phyloP scores from a whole-genome alignment of 768 basidiomycete species.

The Mycena galopus region DNA sequence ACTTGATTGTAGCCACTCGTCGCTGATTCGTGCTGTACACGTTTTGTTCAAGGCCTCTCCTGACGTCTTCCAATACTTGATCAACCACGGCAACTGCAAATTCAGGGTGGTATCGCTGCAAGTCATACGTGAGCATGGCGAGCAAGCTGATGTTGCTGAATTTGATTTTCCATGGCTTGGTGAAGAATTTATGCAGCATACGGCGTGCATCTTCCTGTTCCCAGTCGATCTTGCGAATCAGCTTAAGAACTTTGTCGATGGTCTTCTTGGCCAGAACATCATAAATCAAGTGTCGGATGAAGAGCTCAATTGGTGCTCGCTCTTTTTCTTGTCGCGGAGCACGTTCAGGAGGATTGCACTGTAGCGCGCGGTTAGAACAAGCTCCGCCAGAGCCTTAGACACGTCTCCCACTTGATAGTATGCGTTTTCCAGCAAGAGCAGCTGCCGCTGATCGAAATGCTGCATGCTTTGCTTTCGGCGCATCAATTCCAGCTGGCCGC shows the following conservation, averaged over 20 bases:
- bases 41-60: slow-evolving; percentile 93
- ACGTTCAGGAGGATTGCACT: slow-evolving; percentile 98
- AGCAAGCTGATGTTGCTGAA: slow-evolving; percentile 90
- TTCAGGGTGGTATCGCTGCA: slow-evolving; percentile 92
- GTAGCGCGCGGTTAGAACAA: background rate
- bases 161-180: slow-evolving; percentile 99
- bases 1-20: slow-evolving; percentile 91
- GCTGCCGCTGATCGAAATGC: slow-evolving; percentile 92
- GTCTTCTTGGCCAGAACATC: slow-evolving; percentile 94
- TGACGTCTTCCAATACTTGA: slow-evolving; percentile 93
- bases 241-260: slow-evolving; percentile 95
- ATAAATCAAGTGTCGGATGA: slow-evolving; percentile 94
- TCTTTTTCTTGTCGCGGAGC: slow-evolving; percentile 88
- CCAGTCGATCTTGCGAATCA: slow-evolving; percentile 96
- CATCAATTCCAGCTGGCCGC: slow-evolving; percentile 88
- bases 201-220: slow-evolving; percentile 75
- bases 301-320: slow-evolving; percentile 89
- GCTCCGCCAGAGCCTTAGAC: background rate
- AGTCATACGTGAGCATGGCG: slow-evolving; percentile 95
- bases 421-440: slow-evolving; percentile 94
- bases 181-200: slow-evolving; percentile 89
- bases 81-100: slow-evolving; percentile 93
- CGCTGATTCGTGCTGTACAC: slow-evolving; percentile 96
- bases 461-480: slow-evolving; percentile 93
- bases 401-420: slow-evolving; percentile 85